Base-by-base conservation (phyloP, 192 early-diverging fungal species). In the Linnemannia schmuckeri region DNA sequence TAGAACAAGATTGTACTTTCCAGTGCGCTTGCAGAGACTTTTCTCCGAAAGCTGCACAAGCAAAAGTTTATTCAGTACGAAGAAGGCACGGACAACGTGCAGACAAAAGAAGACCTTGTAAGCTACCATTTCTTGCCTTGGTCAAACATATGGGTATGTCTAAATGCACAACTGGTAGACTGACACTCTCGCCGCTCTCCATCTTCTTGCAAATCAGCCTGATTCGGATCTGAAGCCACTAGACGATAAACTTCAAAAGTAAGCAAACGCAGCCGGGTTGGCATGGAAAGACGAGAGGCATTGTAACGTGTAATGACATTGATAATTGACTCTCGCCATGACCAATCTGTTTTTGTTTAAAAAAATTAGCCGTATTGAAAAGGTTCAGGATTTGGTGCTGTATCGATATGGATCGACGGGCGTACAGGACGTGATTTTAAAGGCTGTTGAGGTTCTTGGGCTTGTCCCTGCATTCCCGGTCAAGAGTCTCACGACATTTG, bases 341-440 rank as follows among this genome's bases (percentile, higher is more conserved):
- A 49, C 2, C 66, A 42, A 20, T 20, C 5, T 46, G 20, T 4
- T n/a, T 47, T 66, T n/a, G 9, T 30, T n/a, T 44, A 37, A 37
- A 37, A 44, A 74, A 12, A 33, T 42, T 40, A 88, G 92, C 30
- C 82, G 94, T 40, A 85, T 94, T 40, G 92, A 92, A 27, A 93
- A 92, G 49, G 91, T 94, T 17, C 92, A 93, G 76, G 96, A 97
- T 71, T 83, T 97, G 57, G 96, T 97, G 1, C 75, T 97, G 78
- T 97, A 96, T 78, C 93, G 96, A 10, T 97, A 96, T 87, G 96
- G 95, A 22, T 92, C 91, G 10, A 96, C 96, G 6, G 96, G 96
- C n/a, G 94, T 96, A 10, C 93, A 93, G 61, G 94, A 96, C 12
- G 92, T 94, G 1, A 77, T 97, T 70, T 82, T 90, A 46, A 87